phyloP scores from a whole-genome alignment of 2,329 filamentous ascomycete species.

The Aspergillus ochraceoroseus region DNA sequence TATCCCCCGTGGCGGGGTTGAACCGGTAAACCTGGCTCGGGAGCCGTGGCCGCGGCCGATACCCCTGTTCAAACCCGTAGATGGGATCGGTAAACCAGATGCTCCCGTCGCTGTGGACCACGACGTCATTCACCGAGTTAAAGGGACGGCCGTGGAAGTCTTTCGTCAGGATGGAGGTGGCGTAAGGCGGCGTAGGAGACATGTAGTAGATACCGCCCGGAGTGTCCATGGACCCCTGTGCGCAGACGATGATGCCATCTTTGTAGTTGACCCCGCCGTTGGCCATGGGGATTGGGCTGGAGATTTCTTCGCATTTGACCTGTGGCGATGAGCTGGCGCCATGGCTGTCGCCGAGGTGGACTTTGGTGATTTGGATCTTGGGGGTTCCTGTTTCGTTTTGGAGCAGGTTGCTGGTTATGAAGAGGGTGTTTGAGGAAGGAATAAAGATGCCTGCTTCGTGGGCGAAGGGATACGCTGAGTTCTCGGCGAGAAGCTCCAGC shows the following conservation, averaged over 20 bases:
- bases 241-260: constrained; percentile 41
- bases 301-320: constrained; percentile 23
- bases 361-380: constrained; percentile 25
- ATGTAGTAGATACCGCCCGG: constrained; percentile 19
- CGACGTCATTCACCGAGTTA: constrained; percentile 40
- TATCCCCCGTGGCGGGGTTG: constrained; percentile 31
- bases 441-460: constrained; percentile 47
- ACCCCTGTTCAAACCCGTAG: constrained; percentile 36
- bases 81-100: constrained; percentile 41
- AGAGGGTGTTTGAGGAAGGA: constrained; percentile 30
- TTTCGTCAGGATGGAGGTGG: constrained; percentile 25
- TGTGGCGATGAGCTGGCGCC: background rate
- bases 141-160: constrained; percentile 38
- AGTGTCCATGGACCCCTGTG: constrained; percentile 32
- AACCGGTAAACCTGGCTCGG: constrained; percentile 41
- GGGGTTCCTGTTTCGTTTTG: constrained; percentile 14
- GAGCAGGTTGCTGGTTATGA: constrained; percentile 38
- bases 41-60: constrained; percentile 32
- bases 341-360: constrained; percentile 9
- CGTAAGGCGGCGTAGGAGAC: constrained; percentile 18
- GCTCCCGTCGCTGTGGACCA: constrained; percentile 32
- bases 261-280: constrained; percentile 50
- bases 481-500: constrained; percentile 38
- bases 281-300: constrained; percentile 40
- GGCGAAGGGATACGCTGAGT: constrained; percentile 44